Evolutionary conservation across 1,139 yeast genomes (phyloP), one percentile per base, ranked within the genome.

Genomic region (Protomyces macrosporus): DNA sequence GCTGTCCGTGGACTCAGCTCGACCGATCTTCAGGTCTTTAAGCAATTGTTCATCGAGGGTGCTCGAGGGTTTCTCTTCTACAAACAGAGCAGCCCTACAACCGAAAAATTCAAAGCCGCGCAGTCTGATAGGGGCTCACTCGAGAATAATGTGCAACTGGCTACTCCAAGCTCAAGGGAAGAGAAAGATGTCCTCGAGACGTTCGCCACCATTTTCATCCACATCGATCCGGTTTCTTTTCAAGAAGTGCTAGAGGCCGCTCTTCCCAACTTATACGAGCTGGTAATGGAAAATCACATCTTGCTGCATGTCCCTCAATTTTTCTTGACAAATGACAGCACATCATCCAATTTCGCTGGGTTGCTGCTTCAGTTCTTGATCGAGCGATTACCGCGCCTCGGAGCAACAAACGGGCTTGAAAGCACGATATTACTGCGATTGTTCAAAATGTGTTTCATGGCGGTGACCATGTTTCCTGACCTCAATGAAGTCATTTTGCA

Each of bases 101-200:
- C 66, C 4, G 66, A 56, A 9, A 52, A 53, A 30, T 9, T 33
- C 30, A 16, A 61, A 42, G 65, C 74, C 35, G 70, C 73, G 35
- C 23, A 23, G 23, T 23, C 23, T 23, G 75, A 78, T 63, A 75
- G 80, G 39, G 81, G 82, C 65, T 78, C 83, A 9, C 60, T 65
- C 40, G 69, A 67, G n/a, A 65, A 63, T 40, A 67, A 67, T 4
- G 59, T 67, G 37, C 56, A 64, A 9, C 55, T 54, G 10, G 10
- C 57, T 12, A 40, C 53, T 7, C 66, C 70, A 1, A 88, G 95
- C 1, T 86, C 96, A 0, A 90, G 90, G 69, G 98, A 91, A 72
- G 97, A 91, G 68, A 90, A 93, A 70, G 98, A 95, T 70, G 79
- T 91, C 66, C 90, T 93, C 96, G 98, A 95, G 73, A 87, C 91